Evolutionary conservation across 2,329 filamentous ascomycete species (phyloP).

Genomic region (Alternaria arbusti): DNA sequence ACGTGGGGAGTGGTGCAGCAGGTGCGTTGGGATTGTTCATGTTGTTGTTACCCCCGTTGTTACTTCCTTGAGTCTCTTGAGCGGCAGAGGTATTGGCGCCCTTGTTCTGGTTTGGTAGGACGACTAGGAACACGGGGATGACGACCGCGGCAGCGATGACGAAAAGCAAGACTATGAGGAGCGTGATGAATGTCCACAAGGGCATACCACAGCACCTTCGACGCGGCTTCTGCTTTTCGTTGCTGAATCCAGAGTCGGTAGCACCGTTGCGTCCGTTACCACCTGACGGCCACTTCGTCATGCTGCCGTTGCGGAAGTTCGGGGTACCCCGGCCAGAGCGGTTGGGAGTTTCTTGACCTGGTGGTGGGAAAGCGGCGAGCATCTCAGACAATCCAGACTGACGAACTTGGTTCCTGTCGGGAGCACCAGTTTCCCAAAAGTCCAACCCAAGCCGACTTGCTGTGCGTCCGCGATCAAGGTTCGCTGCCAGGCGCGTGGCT

Average conservation of each 20-base stretch:
- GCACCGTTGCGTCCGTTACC: slow-evolving; percentile 12
- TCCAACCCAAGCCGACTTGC: slow-evolving; percentile 64
- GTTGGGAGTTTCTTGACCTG: slow-evolving; percentile 55
- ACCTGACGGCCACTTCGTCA: slow-evolving; percentile 40
- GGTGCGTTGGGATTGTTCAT: slow-evolving; percentile 27
- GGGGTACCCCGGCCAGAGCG: slow-evolving; percentile 37
- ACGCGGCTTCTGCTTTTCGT: slow-evolving; percentile 47
- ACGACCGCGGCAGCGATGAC: slow-evolving; percentile 82
- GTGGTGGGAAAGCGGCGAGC: slow-evolving; percentile 69
- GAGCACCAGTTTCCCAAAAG: slow-evolving; percentile 52
- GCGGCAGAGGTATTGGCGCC: slow-evolving; percentile 20
- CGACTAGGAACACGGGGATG: slow-evolving; percentile 72
- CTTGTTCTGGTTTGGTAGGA: slow-evolving; percentile 60
- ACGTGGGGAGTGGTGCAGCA: slow-evolving; percentile 27
- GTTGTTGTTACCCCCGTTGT: slow-evolving; percentile 25
- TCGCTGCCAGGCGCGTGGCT: slow-evolving; percentile 83
- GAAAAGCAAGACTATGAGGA: slow-evolving; percentile 69
- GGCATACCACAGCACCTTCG: slow-evolving; percentile 85
- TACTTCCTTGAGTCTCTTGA: slow-evolving; percentile 22
- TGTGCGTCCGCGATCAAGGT: slow-evolving; percentile 82
- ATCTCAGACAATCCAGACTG: slow-evolving; percentile 67
- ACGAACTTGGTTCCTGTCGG: slow-evolving; percentile 42
- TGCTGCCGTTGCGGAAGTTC: slow-evolving; percentile 31
- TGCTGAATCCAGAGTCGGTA: slow-evolving; percentile 27
- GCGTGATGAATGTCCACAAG: slow-evolving; percentile 75